A percentile compares a stretch with the other conserved stretches of the same genome.
phyloP scores from a whole-genome alignment of 495 filamentous ascomycete genomes.

The Aspergillus olivimuriae region DNA sequence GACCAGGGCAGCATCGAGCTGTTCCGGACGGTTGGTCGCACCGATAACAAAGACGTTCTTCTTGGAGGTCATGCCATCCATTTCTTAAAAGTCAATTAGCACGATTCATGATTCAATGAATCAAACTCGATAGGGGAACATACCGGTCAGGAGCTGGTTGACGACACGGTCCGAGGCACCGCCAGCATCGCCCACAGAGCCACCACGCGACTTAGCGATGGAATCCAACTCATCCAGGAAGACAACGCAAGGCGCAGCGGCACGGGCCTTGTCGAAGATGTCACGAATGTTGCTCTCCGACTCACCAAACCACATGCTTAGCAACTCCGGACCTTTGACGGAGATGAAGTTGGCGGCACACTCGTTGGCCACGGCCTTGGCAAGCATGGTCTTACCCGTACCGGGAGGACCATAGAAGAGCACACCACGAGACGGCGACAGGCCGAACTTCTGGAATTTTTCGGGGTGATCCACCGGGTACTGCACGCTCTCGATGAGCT shows the following conservation, averaged over 20 bases:
- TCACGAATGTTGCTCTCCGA: constrained; percentile 99
- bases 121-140: constrained; percentile 28
- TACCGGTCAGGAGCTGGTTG: constrained; percentile 97
- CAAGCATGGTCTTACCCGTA: constrained; percentile 99
- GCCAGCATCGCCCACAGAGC: constrained; percentile 92
- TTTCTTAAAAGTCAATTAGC: constrained; percentile 62
- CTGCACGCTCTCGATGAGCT: constrained; percentile 98
- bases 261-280: constrained; percentile 99
- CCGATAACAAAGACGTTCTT: constrained; percentile 99
- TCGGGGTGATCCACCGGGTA: constrained; percentile 99
- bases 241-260: constrained; percentile 95
- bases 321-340: constrained; percentile 93
- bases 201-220: constrained; percentile 98
- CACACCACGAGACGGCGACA: constrained; percentile 96
- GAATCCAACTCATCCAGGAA: constrained; percentile 99
- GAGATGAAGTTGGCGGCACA: constrained; percentile 99
- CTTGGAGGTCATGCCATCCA: constrained; percentile 99
- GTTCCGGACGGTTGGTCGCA: constrained; percentile 97
- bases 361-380: constrained; percentile 98
- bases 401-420: constrained; percentile 97
- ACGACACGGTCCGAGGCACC: constrained; percentile 99
- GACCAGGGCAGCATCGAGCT: constrained; percentile 94
- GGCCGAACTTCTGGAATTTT: constrained; percentile 99
- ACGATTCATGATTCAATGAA: background rate
- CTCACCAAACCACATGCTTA: constrained; percentile 99